Evolutionary conservation across 495 filamentous ascomycete genomes (phyloP).

Genomic region (Aspergillus cavernicola): DNA sequence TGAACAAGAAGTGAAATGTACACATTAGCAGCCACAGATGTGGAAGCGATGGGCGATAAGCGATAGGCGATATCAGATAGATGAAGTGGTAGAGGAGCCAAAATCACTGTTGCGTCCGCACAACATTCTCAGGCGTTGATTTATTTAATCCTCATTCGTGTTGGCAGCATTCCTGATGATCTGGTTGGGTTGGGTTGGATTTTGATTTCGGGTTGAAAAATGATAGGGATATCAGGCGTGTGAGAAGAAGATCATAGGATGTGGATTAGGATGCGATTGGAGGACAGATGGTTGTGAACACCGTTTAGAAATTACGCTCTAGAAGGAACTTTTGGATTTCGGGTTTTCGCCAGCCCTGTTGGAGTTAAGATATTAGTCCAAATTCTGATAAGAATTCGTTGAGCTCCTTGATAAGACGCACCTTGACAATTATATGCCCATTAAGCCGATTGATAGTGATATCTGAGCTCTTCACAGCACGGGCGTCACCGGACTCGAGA

Average conservation of each 20-base stretch:
- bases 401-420: conserved; percentile 21
- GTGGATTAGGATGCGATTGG: conserved; percentile 2
- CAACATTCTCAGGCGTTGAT: too few relatives aligned
- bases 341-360: conserved; percentile 50
- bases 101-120: too few relatives aligned
- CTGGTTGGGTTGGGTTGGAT: background rate
- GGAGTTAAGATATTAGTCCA: background rate
- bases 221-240: background rate
- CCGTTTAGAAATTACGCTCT: conserved; percentile 44
- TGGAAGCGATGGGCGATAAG: conserved; percentile 9
- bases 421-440: conserved; percentile 63
- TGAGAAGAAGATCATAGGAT: background rate
- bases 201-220: background rate
- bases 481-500: conserved; percentile 36
- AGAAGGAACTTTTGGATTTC: conserved; percentile 46
- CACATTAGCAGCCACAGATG: conserved; percentile 9
- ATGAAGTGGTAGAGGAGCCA: background rate
- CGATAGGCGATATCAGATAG: background rate
- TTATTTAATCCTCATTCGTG: too few relatives aligned
- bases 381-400: too few relatives aligned
- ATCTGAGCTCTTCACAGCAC: conserved; percentile 29
- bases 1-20: conserved; percentile 10
- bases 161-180: background rate
- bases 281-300: conserved; percentile 3
- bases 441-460: conserved; percentile 57